Base-by-base conservation (phyloP, 1,284 basidiomycete genomes). In the Phenoliferia sp. region DNA sequence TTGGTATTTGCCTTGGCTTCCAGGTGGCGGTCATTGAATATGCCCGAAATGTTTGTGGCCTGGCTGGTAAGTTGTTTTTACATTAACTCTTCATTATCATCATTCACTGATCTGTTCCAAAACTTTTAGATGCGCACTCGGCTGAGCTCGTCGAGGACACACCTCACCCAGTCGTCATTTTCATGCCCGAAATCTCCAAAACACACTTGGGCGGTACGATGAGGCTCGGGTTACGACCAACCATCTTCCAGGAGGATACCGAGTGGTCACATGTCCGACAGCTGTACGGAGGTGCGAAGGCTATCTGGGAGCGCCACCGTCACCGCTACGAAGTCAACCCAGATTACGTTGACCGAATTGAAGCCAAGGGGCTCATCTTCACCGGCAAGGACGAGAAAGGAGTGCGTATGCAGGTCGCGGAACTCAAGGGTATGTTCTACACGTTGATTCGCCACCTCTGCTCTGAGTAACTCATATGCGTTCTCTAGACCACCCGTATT, bases 171-270 rank as follows among this genome's bases (percentile, higher is more conserved):
- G 85, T 94, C 66, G 85, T 99, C 80, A 86, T 98, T 74, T 99
- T 95, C 85, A 99, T 99, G 95, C 95, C 95, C 34, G 95, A 99
- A 80, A 92, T 99, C 75, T 96, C 93, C 57, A 92, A 90, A 78
- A 98, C 94, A 9, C 94, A 99, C 74, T 92, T 99, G 85, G 95
- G 95, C 64, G 95, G 95, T 33, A 99, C 95, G 29, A 99, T 99
- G 95, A 88, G 95, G 28, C 85, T 98, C 19, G 95, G 95, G 29
- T 84, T 99, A 61, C 87, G 95, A 28, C 94, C 96, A 6, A 98
- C 95, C 3, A 85, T 97, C 62, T 98, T 99, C 78, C 85, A 88
- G 70, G 79, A 83, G 17, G 78, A 78, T 59, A 82, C 78, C 80
- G 83, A 79, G 59, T 88, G 87, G 84, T 88, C 87, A 57, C 87